Evolutionary conservation across 1,139 yeast species (phyloP).

Genomic region (Wickerhamomyces sp.): DNA sequence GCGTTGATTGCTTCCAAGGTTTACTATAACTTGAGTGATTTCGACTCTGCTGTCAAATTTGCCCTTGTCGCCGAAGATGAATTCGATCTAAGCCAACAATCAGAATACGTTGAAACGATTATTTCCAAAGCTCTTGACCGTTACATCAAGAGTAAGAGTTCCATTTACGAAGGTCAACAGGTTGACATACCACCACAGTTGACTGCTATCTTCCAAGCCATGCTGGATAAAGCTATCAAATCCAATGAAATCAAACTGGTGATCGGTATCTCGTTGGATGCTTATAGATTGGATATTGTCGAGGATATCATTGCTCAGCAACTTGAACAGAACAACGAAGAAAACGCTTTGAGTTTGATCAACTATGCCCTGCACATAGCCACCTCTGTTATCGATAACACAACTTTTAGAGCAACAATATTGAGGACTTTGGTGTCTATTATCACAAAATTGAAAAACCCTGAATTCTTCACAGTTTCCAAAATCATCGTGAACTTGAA

Average conservation of each 20-base stretch:
- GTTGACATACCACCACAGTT: slow-evolving; percentile 55
- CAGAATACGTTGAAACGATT: slow-evolving; percentile 91
- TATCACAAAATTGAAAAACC: slow-evolving; percentile 50
- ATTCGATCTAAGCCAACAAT: slow-evolving; percentile 65
- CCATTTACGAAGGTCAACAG: slow-evolving; percentile 36
- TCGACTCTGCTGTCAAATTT: slow-evolving; percentile 83
- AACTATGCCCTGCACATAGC: slow-evolving; percentile 77
- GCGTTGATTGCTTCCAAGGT: slow-evolving; percentile 93
- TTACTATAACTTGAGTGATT: slow-evolving; percentile 92
- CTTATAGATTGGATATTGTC: slow-evolving; percentile 79
- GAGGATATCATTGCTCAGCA: slow-evolving; percentile 52
- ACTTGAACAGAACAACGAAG: slow-evolving; percentile 37
- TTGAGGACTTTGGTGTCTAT: slow-evolving; percentile 59
- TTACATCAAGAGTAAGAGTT: slow-evolving; percentile 64
- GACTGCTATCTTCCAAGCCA: slow-evolving; percentile 68
- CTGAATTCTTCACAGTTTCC: slow-evolving; percentile 78
- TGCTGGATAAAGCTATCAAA: slow-evolving; percentile 75
- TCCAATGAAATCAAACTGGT: slow-evolving; percentile 76
- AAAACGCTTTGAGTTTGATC: slow-evolving; percentile 50
- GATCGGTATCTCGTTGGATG: slow-evolving; percentile 85
- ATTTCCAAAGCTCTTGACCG: slow-evolving; percentile 88
- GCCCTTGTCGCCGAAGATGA: slow-evolving; percentile 81
- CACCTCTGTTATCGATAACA: slow-evolving; percentile 58
- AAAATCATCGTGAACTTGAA: slow-evolving; percentile 87
- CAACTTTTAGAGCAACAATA: slow-evolving; percentile 60